These are phyloP conservation scores for Phytophthora syringae DNA, from an alignment of 352 stramenopile genomes.

Conservation along the genomic window DNA sequence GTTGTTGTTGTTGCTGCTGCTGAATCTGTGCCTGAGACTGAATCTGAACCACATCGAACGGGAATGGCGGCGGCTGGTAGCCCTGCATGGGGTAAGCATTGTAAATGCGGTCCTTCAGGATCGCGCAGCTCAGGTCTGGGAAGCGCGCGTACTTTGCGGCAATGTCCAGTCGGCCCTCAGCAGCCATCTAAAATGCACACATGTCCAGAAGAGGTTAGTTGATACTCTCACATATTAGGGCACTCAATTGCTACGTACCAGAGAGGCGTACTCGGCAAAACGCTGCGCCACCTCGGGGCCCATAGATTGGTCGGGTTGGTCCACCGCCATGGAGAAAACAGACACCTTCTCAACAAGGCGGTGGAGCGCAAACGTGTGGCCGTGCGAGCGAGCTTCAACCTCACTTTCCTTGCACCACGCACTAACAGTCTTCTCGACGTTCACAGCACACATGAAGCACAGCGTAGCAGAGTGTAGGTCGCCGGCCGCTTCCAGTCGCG, in stretches of 20 bases:
- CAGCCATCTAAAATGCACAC: conserved; percentile 77
- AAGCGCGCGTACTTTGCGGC: conserved; percentile 94
- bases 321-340: conserved; percentile 92
- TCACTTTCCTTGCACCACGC: conserved; percentile 93
- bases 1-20: conserved; percentile 62
- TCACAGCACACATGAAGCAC: conserved; percentile 98
- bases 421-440: conserved; percentile 87
- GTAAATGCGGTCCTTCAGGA: conserved; percentile 89
- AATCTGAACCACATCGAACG: conserved; percentile 83
- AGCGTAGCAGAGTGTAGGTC: conserved; percentile 93
- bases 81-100: conserved; percentile 79
- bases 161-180: conserved; percentile 92
- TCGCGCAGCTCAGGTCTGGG: conserved; percentile 72
- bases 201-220: conserved; percentile 3
- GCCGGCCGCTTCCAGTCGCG: conserved; percentile 90
- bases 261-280: conserved; percentile 92
- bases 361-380: conserved; percentile 90
- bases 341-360: conserved; percentile 97
- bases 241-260: conserved; percentile 14
- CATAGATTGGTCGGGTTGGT: conserved; percentile 87
- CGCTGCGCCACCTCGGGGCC: conserved; percentile 86
- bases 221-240: background rate
- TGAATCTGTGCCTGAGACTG: conserved; percentile 63
- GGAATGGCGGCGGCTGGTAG: conserved; percentile 84
- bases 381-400: conserved; percentile 67